A percentile compares a stretch with the other conserved stretches of the same genome.
Conservation (phyloP, 2,329 filamentous ascomycete genomes). For the Fusarium pseudoanthophilum region DNA sequence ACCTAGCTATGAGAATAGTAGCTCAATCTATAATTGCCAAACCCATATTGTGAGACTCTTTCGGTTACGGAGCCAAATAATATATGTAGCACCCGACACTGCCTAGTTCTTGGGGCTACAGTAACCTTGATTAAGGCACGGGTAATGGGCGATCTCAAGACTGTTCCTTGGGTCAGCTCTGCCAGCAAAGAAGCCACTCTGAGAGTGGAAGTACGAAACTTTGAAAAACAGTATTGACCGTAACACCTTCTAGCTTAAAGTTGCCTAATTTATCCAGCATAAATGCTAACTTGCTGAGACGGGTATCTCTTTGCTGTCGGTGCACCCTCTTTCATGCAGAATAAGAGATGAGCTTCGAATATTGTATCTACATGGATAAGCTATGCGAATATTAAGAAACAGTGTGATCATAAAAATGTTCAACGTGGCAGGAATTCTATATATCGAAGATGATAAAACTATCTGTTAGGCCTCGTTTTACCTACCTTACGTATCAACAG, state of each 20-base stretch:
- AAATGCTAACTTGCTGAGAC: neutral
- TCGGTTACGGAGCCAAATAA: neutral
- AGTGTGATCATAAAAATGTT: neutral
- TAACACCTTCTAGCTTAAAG: neutral
- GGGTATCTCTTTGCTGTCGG: neutral
- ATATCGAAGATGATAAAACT: neutral
- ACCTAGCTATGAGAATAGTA: neutral
- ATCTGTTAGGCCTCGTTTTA: neutral
- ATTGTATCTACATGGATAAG: neutral
- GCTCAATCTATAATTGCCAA: neutral
- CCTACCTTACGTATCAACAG: neutral
- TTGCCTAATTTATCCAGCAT: neutral
- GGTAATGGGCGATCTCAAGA: neutral
- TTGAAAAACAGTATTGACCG: neutral
- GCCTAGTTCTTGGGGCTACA: neutral
- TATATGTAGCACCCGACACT: neutral
- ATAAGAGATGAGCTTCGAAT: neutral
- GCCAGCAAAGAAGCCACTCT: neutral
- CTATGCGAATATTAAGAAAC: neutral
- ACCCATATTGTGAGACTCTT: neutral
- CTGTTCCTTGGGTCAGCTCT: neutral
- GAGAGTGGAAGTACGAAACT: neutral
- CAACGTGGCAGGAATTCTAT: neutral
- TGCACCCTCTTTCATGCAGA: neutral
- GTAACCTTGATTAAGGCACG: neutral